These are phyloP conservation scores for Populus nigra DNA, from an alignment of 345 rosid species.

Conservation along the genomic window DNA sequence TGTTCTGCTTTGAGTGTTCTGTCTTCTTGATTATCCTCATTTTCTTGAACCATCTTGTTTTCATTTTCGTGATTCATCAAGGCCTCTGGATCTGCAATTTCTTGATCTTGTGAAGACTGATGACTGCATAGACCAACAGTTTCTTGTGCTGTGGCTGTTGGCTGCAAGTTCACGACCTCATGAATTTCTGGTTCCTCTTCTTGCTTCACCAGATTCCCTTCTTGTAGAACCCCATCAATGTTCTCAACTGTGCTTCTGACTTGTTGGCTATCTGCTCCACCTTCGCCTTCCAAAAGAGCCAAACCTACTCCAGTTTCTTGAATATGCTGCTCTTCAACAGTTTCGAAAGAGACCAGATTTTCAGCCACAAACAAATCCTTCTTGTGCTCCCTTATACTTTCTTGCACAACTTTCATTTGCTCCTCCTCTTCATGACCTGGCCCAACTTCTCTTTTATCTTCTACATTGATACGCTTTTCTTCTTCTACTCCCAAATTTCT, in stretches of 20 bases:
- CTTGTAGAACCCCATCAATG: not conserved
- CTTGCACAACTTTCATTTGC: conserved; percentile 12
- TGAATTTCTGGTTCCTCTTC: conserved; percentile 1
- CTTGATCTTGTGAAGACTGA: not conserved
- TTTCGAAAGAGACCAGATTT: conserved; percentile 33
- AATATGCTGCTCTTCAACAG: conserved; percentile 16
- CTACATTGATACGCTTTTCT: conserved; percentile 10
- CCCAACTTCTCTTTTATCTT: not conserved
- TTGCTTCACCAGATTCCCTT: not conserved
- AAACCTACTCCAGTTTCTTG: conserved; percentile 18
- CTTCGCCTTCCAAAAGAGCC: conserved; percentile 2
- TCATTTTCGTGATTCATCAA: conserved; percentile 22
- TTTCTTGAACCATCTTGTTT: conserved; percentile 22
- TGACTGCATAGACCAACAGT: not conserved
- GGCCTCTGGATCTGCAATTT: conserved; percentile 15
- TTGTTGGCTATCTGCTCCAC: conserved; percentile 18
- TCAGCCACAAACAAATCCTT: conserved; percentile 26
- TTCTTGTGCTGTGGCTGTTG: conserved; percentile 3
- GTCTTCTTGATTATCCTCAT: conserved; percentile 13
- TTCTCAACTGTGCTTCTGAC: not conserved
- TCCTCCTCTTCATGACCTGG: not conserved
- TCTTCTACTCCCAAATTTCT: conserved; percentile 11
- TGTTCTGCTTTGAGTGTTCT: not conserved
- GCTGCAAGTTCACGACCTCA: not conserved
- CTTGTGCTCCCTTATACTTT: conserved; percentile 28